Base-by-base conservation (phyloP, 2,329 filamentous ascomycete genomes). In the Colletotrichum euphorbiae region DNA sequence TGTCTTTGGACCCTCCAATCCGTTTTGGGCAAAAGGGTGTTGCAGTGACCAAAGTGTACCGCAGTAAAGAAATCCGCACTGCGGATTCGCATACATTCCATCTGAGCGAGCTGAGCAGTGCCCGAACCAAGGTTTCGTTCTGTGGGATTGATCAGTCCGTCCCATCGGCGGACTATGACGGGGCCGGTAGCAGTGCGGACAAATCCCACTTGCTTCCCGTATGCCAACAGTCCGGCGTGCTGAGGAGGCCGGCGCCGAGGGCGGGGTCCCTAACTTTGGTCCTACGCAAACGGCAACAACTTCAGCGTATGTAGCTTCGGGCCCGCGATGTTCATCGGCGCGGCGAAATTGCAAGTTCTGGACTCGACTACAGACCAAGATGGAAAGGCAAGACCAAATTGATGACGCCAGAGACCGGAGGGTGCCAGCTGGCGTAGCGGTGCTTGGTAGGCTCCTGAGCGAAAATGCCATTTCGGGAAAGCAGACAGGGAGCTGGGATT, bases 401-500 rank as follows among this genome's bases (percentile, higher is more conserved):
- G 66, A 68, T 68, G 66, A 68, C 54, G 61, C 54, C 54, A 68
- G 42, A 36, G 54, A 36, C 40, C 17, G 28, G 55, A 46, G 17
- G 48, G 40, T 59, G 54, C 54, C 61, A 65, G 33, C 45, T 65
- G 54, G 40, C 54, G 12, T 40, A 50, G 48, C 38, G 17, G 36
- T 54, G 48, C 46, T 17, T 65, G 65, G 54, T 51, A 28, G 62
- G 61, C 59, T 54, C 61, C 61, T 68, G 42, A 38, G 38, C 6
- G 28, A 28, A 28, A 43, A 48, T 38, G 42, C 61, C 66, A 60
- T 42, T 65, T 55, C 24, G 54, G 40, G 33, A 33, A 65, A 38
- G 17, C n/a, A 15, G 24, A 45, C 66, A 68, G 66, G 66, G 66
- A 43, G 61, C 61, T 24, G 43, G 66, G 66, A 40, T 68, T 42